phyloP scores from a whole-genome alignment of 2,329 filamentous ascomycete species.

The Fusarium azukiicola region DNA sequence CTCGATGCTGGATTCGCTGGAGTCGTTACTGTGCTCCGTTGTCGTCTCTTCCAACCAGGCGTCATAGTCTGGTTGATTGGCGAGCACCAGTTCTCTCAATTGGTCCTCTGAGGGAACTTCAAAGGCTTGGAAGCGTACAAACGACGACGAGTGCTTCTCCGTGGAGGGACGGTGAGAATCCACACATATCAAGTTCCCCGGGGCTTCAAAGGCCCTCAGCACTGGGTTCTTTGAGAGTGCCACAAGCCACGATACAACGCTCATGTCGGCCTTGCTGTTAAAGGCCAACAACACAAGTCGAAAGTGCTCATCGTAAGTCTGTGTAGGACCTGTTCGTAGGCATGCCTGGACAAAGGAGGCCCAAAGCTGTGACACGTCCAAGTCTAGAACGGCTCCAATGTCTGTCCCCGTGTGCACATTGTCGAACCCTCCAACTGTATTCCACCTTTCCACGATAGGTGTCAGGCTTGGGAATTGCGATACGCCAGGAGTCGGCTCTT shows the following conservation, averaged over 20 bases:
- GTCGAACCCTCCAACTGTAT: conserved; percentile 16
- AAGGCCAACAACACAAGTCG: conserved; percentile 37
- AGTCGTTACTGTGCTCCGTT: neutral
- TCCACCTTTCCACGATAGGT: conserved; percentile 25
- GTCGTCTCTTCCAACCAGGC: neutral
- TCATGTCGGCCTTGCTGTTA: conserved; percentile 5
- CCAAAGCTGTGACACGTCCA: conserved; percentile 74
- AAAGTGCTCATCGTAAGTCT: conserved; percentile 32
- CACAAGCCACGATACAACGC: conserved; percentile 32
- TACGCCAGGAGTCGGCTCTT: neutral
- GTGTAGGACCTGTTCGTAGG: neutral
- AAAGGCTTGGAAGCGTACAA: conserved; percentile 33
- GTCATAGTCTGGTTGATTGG: neutral
- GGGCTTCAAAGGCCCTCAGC: conserved; percentile 23
- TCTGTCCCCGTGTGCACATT: neutral
- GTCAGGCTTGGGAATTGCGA: neutral
- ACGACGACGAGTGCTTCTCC: neutral
- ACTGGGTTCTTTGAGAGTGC: conserved; percentile 15
- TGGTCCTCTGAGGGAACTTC: neutral
- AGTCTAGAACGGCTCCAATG: conserved; percentile 71
- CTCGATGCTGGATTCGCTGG: neutral
- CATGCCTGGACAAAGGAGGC: conserved; percentile 64
- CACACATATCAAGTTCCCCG: conserved; percentile 14
- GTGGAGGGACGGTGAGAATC: conserved; percentile 32
- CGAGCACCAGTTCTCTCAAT: neutral